Base-by-base conservation (phyloP, 2,329 filamentous ascomycete genomes). In the Talaromyces islandicus region DNA sequence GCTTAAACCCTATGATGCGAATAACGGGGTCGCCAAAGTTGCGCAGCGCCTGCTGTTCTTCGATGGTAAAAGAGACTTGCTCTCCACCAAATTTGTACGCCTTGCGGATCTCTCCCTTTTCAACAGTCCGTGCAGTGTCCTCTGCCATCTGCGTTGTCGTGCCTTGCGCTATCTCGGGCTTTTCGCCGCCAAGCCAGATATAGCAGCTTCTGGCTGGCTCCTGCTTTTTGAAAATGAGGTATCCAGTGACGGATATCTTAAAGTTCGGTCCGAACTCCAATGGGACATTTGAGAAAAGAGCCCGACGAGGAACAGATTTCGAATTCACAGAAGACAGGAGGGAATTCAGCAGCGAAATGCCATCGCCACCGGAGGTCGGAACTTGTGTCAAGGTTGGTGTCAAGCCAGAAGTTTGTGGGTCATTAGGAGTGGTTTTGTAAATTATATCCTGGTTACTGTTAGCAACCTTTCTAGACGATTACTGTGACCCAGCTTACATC, bases 11-110 rank as follows among this genome's bases (percentile, higher is more conserved):
- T 60, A 99, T 89, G 65, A 99, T 89, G 5, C 92, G 88, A 60
- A 99, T 89, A 12, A 90, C 81, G 0, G 91, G 90, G 1, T 89
- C 82, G 2, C 92, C 93, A 67, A 96, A 96, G 65, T 90, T 80
- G 63, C 88, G 87, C 61, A 99, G 81, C 21, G 83, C 78, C 60
- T 88, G 88, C 62, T 93, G 86, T 72, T 99, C 93, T 35, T 97
- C 92, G 0, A 87, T 83, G 0, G 87, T 87, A 72, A 99, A 99
- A 54, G 88, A 84, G 53, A 99, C 85, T 54, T 91, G 91, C 65
- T 96, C 91, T 43, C 91, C 92, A 12, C 93, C 94, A 70, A 97
- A 97, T 68, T 94, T 97, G 80, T 94, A 99, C 0, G 93, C 94
- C 74, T 94, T 97, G 61, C 89, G 89, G 21, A 95, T 84, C 68